phyloP scores from a whole-genome alignment of 176 grass and related monocot genomes.

The Poa pratensis region DNA sequence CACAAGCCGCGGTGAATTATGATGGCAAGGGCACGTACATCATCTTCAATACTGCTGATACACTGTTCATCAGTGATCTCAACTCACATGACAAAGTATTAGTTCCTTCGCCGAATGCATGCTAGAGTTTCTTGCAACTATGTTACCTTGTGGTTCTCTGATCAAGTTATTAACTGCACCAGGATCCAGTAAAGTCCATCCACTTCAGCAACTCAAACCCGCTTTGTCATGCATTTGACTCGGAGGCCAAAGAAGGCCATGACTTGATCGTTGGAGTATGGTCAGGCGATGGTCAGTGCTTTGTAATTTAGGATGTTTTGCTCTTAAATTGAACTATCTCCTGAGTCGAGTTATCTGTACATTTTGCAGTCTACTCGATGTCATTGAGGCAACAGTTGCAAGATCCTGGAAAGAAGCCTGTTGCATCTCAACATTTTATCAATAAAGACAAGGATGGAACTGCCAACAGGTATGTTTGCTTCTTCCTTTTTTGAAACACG shows the following conservation, averaged over 20 bases:
- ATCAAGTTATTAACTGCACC: constrained; percentile 37
- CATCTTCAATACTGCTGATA: constrained; percentile 80
- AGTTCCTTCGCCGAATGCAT: constrained; percentile 35
- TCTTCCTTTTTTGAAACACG: constrained; percentile 31
- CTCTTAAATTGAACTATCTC: constrained; percentile 30
- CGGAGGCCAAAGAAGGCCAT: constrained; percentile 87
- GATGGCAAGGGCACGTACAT: constrained; percentile 89
- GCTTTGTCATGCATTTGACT: constrained; percentile 91
- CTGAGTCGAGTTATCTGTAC: constrained; percentile 20
- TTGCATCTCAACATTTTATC: constrained; percentile 85
- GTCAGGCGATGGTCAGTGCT: constrained; percentile 75
- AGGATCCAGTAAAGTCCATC: constrained; percentile 90
- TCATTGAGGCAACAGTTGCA: constrained; percentile 97
- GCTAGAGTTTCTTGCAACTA: constrained; percentile 17
- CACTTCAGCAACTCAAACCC: constrained; percentile 88
- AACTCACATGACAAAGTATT: constrained; percentile 87
- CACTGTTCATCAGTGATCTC: constrained; percentile 89
- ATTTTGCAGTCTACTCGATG: constrained; percentile 79
- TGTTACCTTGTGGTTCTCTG: constrained; percentile 12
- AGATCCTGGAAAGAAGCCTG: constrained; percentile 83
- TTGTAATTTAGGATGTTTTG: constrained; percentile 21
- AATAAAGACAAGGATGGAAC: constrained; percentile 84
- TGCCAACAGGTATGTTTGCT: constrained; percentile 79
- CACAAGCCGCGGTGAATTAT: constrained; percentile 63
- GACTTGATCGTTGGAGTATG: constrained; percentile 82